phyloP scores from a whole-genome alignment of 495 filamentous ascomycete species.

The Astrothelium macrocarpum region DNA sequence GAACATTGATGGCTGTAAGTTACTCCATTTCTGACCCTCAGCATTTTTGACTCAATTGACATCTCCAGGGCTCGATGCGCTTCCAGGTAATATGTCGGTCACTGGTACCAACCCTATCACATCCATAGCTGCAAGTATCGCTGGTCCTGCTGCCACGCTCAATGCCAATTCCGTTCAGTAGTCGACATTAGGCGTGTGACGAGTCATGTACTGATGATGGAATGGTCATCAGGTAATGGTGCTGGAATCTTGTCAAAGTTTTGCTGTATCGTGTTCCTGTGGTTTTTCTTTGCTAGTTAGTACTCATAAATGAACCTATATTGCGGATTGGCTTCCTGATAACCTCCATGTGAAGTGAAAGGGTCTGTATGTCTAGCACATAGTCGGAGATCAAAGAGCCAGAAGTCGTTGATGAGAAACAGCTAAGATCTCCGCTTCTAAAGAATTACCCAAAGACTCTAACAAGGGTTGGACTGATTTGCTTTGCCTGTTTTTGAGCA shows the following conservation, averaged over 20 bases:
- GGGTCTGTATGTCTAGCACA: too few species aligned
- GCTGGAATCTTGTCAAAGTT: neutral
- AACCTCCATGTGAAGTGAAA: too few species aligned
- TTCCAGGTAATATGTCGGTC: constrained; percentile 1
- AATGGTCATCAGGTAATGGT: too few species aligned
- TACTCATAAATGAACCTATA: neutral
- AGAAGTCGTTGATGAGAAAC: too few species aligned
- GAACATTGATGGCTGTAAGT: constrained; percentile 4
- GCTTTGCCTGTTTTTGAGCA: too few species aligned
- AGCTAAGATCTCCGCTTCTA: too few species aligned
- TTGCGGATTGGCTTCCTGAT: too few species aligned
- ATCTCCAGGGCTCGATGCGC: neutral
- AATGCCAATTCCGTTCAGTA: neutral
- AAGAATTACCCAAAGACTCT: too few species aligned
- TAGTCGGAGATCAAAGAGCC: too few species aligned
- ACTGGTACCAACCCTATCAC: neutral
- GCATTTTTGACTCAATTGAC: neutral
- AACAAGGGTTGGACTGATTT: too few species aligned
- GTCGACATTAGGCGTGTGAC: neutral
- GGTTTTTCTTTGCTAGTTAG: neutral
- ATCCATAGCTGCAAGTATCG: neutral
- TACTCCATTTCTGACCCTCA: neutral
- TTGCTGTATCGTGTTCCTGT: neutral
- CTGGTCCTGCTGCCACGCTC: neutral
- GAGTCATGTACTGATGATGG: neutral